Conservation (phyloP, 2,329 filamentous ascomycete species). For the Hymenoscyphus fructigenus region DNA sequence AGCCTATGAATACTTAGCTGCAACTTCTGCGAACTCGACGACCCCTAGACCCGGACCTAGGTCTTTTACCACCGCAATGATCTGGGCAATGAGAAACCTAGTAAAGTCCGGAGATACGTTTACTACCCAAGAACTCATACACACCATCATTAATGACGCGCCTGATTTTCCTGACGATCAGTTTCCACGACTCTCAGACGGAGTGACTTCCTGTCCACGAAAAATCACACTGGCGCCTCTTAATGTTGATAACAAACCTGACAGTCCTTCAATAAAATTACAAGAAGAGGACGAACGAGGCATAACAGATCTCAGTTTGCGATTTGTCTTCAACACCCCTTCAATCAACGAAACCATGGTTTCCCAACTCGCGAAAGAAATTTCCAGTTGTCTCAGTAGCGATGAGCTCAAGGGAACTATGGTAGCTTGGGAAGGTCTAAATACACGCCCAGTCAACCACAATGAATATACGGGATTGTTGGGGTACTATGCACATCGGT, state of each 20-base stretch:
- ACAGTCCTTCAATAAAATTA: not conserved
- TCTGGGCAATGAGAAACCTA: conserved; percentile 18
- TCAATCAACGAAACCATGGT: not conserved
- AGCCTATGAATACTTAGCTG: conserved; percentile 25
- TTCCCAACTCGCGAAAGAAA: not conserved
- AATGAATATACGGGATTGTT: not conserved
- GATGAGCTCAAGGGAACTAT: not conserved
- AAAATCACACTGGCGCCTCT: conserved; percentile 9
- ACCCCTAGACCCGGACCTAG: conserved; percentile 13
- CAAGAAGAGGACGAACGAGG: not conserved
- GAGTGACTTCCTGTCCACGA: not conserved
- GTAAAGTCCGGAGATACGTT: conserved; percentile 3
- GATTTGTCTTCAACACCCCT: conserved; percentile 8
- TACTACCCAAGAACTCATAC: conserved; percentile 18
- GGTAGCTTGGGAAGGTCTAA: conserved; percentile 2
- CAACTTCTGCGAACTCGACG: conserved; percentile 12
- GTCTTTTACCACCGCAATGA: conserved; percentile 22
- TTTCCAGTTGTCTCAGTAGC: not conserved
- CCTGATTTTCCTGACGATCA: conserved; percentile 19
- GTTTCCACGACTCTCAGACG: conserved; percentile 7
- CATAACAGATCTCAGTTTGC: conserved; percentile 1
- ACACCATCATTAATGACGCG: conserved; percentile 9
- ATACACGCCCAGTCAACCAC: not conserved
- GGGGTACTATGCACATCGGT: not conserved
- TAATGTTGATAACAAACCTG: not conserved